Evolutionary conservation across 176 grass and related monocot species (phyloP).

Genomic region (Melocanna baccifera): DNA sequence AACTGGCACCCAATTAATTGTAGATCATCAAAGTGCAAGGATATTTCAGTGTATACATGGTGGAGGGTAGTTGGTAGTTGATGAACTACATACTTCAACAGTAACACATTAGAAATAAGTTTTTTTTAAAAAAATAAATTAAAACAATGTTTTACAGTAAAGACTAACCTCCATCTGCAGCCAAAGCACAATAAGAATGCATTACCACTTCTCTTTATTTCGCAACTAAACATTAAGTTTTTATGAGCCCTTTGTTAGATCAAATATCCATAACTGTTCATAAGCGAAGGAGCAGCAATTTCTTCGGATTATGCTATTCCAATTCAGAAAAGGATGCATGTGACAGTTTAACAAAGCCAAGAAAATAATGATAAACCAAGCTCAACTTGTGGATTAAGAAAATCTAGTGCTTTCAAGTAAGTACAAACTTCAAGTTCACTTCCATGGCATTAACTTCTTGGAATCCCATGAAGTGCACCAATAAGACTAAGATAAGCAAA

Average conservation of each 20-base stretch:
- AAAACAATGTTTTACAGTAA: neutral
- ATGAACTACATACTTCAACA: neutral
- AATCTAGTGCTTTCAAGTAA: neutral
- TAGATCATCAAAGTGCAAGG: neutral
- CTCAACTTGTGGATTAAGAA: neutral
- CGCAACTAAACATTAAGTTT: neutral
- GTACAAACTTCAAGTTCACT: neutral
- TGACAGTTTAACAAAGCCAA: neutral
- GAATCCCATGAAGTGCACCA: neutral
- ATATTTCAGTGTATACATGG: neutral
- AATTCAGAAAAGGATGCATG: neutral
- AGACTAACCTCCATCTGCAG: neutral
- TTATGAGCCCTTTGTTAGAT: neutral
- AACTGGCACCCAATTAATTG: neutral
- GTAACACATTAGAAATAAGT: neutral
- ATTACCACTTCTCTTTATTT: neutral
- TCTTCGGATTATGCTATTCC: neutral
- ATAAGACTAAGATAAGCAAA: neutral
- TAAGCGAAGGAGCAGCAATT: neutral
- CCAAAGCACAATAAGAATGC: neutral
- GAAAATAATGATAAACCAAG: neutral
- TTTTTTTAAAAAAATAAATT: neutral
- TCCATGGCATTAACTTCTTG: neutral
- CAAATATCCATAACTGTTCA: neutral
- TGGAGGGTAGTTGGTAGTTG: neutral